phyloP scores from a whole-genome alignment of 805 yeast genomes.

The Candida anglica region DNA sequence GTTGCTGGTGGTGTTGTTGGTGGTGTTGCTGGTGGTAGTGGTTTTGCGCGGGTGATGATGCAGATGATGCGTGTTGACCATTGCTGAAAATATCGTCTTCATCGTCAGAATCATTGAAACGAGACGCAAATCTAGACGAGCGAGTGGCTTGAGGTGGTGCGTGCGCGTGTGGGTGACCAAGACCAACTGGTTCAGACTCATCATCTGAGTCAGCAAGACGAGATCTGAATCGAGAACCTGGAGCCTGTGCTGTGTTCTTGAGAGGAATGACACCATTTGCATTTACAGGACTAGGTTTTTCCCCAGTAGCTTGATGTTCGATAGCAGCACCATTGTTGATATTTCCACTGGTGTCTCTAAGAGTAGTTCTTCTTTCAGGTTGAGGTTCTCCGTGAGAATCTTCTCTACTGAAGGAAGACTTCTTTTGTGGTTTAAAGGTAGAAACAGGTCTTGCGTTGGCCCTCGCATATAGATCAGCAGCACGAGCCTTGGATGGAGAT shows the following conservation, averaged over 20 bases:
- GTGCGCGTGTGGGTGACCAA: conserved; percentile 10
- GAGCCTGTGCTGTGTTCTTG: background rate
- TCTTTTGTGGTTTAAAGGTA: conserved; percentile 34
- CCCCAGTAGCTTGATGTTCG: conserved; percentile 1
- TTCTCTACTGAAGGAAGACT: conserved; percentile 57
- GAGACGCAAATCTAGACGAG: conserved; percentile 15
- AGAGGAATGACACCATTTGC: conserved; percentile 3
- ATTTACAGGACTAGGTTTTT: conserved; percentile 8
- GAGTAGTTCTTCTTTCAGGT: conserved; percentile 15
- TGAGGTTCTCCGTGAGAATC: conserved; percentile 22
- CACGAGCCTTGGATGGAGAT: conserved; percentile 38
- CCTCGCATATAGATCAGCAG: conserved; percentile 52
- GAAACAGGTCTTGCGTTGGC: conserved; percentile 43
- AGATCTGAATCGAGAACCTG: conserved; percentile 45
- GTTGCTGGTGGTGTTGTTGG: too few relatives aligned
- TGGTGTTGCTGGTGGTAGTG: too few relatives aligned
- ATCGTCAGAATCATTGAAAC: conserved; percentile 28
- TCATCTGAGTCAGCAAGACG: conserved; percentile 65
- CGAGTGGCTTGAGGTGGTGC: background rate
- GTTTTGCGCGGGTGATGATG: conserved; percentile 1
- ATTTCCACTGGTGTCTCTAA: conserved; percentile 2
- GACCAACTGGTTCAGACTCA: conserved; percentile 34
- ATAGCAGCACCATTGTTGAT: conserved; percentile 7
- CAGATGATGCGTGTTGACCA: background rate
- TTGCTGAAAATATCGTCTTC: too few relatives aligned